phyloP scores from a whole-genome alignment of 108 stramenopile genomes.

The Stephanodiscus minutulus region DNA sequence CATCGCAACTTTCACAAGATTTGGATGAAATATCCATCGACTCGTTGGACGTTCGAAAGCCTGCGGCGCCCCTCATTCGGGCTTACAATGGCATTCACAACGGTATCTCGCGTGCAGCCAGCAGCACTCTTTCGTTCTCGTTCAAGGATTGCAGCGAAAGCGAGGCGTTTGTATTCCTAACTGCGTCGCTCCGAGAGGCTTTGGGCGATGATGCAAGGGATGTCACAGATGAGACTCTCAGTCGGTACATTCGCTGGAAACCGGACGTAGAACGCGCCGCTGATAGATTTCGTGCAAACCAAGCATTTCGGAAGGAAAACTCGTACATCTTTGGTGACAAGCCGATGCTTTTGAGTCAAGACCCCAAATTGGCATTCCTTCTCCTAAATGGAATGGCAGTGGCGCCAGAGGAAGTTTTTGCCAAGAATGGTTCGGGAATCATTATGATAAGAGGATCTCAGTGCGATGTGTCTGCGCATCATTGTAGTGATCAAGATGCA shows the following conservation, averaged over 20 bases:
- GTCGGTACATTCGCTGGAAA: constrained; percentile 31
- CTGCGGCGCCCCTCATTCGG: constrained; percentile 4
- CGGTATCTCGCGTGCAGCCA: constrained; percentile 2
- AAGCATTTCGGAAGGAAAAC: constrained; percentile 20
- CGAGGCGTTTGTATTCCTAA: constrained; percentile 27
- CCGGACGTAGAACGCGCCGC: constrained; percentile 26
- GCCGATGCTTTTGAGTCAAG: constrained; percentile 21
- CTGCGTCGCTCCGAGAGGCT: constrained; percentile 7
- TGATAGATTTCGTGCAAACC: constrained; percentile 18
- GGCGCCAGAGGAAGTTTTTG: constrained; percentile 22
- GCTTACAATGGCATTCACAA: constrained; percentile 8
- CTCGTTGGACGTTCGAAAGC: not conserved
- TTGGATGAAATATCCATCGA: constrained; percentile 27
- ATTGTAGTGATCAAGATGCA: constrained; percentile 26
- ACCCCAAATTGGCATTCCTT: constrained; percentile 18
- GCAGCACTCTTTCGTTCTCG: not conserved
- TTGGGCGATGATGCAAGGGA: constrained; percentile 28
- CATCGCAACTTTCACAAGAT: constrained; percentile 7
- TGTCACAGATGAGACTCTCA: constrained; percentile 21
- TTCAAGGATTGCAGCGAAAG: not conserved
- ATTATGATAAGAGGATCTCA: constrained; percentile 17
- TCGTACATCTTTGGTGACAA: constrained; percentile 11
- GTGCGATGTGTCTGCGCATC: constrained; percentile 2
- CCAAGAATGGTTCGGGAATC: constrained; percentile 32
- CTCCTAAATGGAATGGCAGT: constrained; percentile 18